Base-by-base conservation (phyloP, 345 rosid genomes). In the Noccaea caerulescens region DNA sequence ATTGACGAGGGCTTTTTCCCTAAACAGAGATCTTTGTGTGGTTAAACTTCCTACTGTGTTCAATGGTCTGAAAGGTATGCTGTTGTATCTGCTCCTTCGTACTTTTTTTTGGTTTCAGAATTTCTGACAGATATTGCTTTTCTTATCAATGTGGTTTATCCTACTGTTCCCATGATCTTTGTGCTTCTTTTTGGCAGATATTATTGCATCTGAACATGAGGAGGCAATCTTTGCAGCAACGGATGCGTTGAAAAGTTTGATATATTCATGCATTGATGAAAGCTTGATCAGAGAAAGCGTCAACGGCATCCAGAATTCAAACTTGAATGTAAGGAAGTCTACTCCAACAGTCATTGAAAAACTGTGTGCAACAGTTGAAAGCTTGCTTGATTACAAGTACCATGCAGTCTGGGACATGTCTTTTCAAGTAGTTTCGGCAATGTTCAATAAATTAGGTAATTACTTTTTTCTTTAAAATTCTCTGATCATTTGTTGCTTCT, bases 181-280 rank as follows among this genome's bases (percentile, higher is more conserved):
- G 33, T 34, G 7, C 32, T 66, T 77, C 23, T 62, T 75, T 39
- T 71, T 82, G 79, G 73, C 83, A 94, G 99, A 91, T 82, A 83
- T 89, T 79, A 9, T 91, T 79, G 88, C 84, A n/a, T 88, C 91
- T 8, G 95, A 91, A 69, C 96, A 94, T n/a, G 95, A 94, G 79
- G 99, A 91, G 83, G 93, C 99, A 42, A 81, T 91, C 72, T 82
- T 82, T 80, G 89, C 95, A 23, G 92, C 96, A 58, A 84, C 76
- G 4, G 95, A 87, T 73, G 82, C 96, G 10, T 82, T 87, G 41
- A 94, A 89, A 82, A 85, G 76, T 76, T 79, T 88, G 66, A 86
- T 94, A 72, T 57, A 68, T 61, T 73, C 82, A 47, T 91, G 99
- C 60, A 51, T 94, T 66, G 98, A 94, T 68, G 93, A 89, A 45